phyloP scores from a whole-genome alignment of 2,329 filamentous ascomycete species.

The Fusarium multiceps region DNA sequence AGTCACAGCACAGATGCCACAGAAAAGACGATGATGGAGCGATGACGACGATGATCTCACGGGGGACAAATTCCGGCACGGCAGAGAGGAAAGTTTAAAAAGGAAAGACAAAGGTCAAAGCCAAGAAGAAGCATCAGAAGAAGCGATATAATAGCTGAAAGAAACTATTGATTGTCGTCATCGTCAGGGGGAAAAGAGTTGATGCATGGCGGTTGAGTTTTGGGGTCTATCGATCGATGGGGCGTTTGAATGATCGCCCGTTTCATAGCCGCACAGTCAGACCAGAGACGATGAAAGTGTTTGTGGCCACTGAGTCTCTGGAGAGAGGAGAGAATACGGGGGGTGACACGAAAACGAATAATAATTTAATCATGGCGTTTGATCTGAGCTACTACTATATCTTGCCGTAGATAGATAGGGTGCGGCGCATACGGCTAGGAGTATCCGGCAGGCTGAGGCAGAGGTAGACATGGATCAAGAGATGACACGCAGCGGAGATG shows the following conservation, averaged over 20 bases:
- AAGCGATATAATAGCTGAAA: not conserved
- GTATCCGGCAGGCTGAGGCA: not conserved
- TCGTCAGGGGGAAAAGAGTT: slow-evolving; percentile 6
- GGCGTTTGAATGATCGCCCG: slow-evolving; percentile 12
- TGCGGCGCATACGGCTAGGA: not conserved
- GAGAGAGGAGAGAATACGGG: not conserved
- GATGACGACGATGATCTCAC: slow-evolving; percentile 28
- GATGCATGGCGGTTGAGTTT: slow-evolving; percentile 19
- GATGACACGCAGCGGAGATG: not conserved
- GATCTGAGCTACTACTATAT: not conserved
- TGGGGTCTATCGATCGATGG: not conserved
- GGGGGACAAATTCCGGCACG: slow-evolving; percentile 5
- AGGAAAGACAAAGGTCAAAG: not conserved
- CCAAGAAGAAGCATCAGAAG: not conserved
- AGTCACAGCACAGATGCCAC: not conserved
- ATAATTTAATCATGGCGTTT: not conserved
- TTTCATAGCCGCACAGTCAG: slow-evolving; percentile 12
- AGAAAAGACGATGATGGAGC: slow-evolving; percentile 8
- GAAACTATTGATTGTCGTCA: not conserved
- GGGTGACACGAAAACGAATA: slow-evolving; percentile 21
- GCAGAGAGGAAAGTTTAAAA: not conserved
- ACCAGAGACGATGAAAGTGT: slow-evolving; percentile 5
- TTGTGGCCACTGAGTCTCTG: slow-evolving; percentile 1
- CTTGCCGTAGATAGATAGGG: not conserved
- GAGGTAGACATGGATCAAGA: not conserved